A percentile compares a stretch with the other conserved stretches of the same genome.
These are phyloP conservation scores for Yamadazyma takamatsuzukensis DNA, from an alignment of 805 yeast species.

Conservation along the genomic window DNA sequence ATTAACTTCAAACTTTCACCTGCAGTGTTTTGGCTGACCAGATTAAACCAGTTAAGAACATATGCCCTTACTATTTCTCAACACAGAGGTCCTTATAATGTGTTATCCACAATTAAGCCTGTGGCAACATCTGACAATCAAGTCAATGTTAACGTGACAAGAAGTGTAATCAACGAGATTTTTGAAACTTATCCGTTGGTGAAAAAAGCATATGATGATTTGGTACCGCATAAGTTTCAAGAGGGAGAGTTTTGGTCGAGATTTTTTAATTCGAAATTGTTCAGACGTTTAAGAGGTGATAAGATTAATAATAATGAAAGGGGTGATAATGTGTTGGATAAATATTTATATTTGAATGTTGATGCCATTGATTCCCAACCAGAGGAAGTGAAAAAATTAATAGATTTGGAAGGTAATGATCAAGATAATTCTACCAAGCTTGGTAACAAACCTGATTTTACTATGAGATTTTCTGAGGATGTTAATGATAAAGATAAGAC, in stretches of 20 bases:
- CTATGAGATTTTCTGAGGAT: conserved; percentile 64
- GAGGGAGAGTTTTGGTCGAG: conserved; percentile 97
- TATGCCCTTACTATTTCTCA: conserved; percentile 83
- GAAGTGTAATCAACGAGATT: conserved; percentile 85
- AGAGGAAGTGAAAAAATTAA: conserved; percentile 54
- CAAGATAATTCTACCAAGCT: conserved; percentile 72
- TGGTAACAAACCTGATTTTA: conserved; percentile 84
- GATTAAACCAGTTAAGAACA: conserved; percentile 76
- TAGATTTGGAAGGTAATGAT: conserved; percentile 77
- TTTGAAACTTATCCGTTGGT: conserved; percentile 93
- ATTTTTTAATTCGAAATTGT: conserved; percentile 86
- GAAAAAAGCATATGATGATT: conserved; percentile 81
- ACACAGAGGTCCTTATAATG: conserved; percentile 90
- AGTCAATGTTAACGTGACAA: conserved; percentile 86
- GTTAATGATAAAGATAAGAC: conserved; percentile 6
- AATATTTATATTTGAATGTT: conserved; percentile 60
- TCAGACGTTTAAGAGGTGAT: conserved; percentile 87
- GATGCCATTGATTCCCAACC: conserved; percentile 14
- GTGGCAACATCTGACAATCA: conserved; percentile 90
- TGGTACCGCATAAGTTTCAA: conserved; percentile 73
- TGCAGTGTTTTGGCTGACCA: conserved; percentile 80
- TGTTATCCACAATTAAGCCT: conserved; percentile 87
- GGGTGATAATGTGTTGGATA: conserved; percentile 82
- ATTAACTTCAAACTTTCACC: conserved; percentile 74
- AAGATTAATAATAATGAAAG: conserved; percentile 68